Evolutionary conservation across 139 green algal genomes (phyloP).

Genomic region (Picochlorum sp.): DNA sequence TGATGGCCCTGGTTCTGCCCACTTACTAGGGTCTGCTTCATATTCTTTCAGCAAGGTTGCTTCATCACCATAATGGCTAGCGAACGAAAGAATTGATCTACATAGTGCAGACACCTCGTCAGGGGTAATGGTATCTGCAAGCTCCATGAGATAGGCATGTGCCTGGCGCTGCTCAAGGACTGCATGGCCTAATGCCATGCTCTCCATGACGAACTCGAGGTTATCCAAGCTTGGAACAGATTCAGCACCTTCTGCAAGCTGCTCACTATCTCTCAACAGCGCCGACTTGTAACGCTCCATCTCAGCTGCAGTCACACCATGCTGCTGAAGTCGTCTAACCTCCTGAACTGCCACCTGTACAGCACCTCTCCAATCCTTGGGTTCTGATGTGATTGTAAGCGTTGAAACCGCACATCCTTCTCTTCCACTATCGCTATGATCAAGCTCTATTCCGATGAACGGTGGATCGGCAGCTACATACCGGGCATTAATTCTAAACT

Average conservation of each 20-base stretch:
- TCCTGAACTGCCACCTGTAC: constrained; percentile 65
- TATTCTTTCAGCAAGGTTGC: constrained; percentile 42
- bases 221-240: constrained; percentile 79
- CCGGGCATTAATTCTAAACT: constrained; percentile 82
- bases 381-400: constrained; percentile 87
- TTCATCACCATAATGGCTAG: constrained; percentile 76
- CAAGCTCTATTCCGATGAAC: constrained; percentile 86
- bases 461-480: constrained; percentile 50
- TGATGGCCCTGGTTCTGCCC: constrained; percentile 43
- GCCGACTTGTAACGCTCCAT: constrained; percentile 79
- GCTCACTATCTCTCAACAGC: constrained; percentile 81
- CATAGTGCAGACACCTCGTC: constrained; percentile 74
- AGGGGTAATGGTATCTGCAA: constrained; percentile 66
- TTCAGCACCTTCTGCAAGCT: constrained; percentile 76
- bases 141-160: constrained; percentile 43
- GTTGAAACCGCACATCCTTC: constrained; percentile 93
- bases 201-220: constrained; percentile 98
- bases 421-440: constrained; percentile 77
- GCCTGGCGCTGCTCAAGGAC: constrained; percentile 64
- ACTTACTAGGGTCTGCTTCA: constrained; percentile 23
- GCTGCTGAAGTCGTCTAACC: constrained; percentile 74
- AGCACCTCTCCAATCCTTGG: constrained; percentile 74
- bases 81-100: constrained; percentile 75
- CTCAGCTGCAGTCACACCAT: constrained; percentile 82
- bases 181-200: constrained; percentile 80